Base-by-base conservation (phyloP, 2,329 filamentous ascomycete species). In the Paramyrothecium sp. region DNA sequence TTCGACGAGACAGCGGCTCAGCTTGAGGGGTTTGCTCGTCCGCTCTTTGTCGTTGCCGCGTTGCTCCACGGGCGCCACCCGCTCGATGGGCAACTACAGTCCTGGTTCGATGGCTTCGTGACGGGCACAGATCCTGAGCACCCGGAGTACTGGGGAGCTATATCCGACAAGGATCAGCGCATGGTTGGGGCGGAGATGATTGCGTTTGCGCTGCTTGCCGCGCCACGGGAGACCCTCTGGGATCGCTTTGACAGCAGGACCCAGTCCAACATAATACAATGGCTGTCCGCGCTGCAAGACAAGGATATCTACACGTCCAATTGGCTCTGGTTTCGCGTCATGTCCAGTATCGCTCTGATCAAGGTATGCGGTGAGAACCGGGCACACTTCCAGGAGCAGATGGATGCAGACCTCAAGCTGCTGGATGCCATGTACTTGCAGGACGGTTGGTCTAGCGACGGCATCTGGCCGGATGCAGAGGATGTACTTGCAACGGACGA, bases 171-270 rank as follows among this genome's bases (percentile, higher is more conserved):
- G 16, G 78, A 82, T 59, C 80, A 82, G 62, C 66, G 79, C 2
- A 82, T 82, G 79, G 80, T 82, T 3, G 80, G 82, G 61, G 75
- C 78, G 61, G 80, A 82, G 59, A 75, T 78, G 17, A 73, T 82
- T 7, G 73, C 78, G 0, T 80, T 78, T 60, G 76, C 77, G 0
- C 67, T 83, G 2, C 69, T 82, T 3, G 62, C 70, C 2, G 73
- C 73, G 0, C 78, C 79, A 3, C 22, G 51, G 1, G 62, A 69
- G 2, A 52, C 46, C 3, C 56, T 67, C 1, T 74, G 79, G 57
- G 68, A 68, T 16, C 57, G 63, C 0, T 62, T 77, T 5, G 64
- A 54, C 2, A 52, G 62, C 0, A 22, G 55, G 12, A 64, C 66
- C 3, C 73, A 72, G 38, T 23, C 23, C 0, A 75, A 78, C 34